Base-by-base conservation (phyloP, 2,329 filamentous ascomycete species). In the Apiospora phragmitis region DNA sequence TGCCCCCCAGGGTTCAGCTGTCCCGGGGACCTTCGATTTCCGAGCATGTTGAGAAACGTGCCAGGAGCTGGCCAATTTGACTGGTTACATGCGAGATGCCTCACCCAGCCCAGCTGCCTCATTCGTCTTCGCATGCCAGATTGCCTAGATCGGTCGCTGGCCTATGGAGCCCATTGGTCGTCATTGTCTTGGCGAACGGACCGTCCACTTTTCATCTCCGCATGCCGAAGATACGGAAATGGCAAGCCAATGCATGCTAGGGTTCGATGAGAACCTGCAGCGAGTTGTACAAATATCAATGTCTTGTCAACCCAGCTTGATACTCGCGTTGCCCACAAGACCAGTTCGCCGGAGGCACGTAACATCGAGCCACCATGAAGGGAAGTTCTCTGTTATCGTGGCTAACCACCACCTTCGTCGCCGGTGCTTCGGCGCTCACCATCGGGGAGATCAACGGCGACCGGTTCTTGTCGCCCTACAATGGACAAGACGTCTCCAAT, bases 401-500 rank as follows among this genome's bases (percentile, higher is more conserved):
- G 70, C 59, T 74, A 26, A 69, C 71, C 43, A 68, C 55, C 55
- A 62, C 74, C 65, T 43, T 75, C 16, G 72, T 77, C 55, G 73
- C 70, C 47, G 70, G 80, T 49, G 84, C 84, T 68, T 71, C 72
- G 26, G 77, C 74, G 5, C 71, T 76, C 70, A 86, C 85, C 71
- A 89, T 91, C 75, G 83, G 85, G 71, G 83, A 90, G 75, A 92
- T 93, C 84, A 93, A 92, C 74, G 91, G 91, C 74, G 85, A 89
- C 76, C 85, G 80, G 29, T 93, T 88, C 79, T 79, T 92, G 66
- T 93, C 91, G 21, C 86, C 90, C 0, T 88, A 88, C 78, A 83
- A 83, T 11, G 87, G 87, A 67, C 81, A 89, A 77, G 81, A 80
- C 8, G 87, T 93, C 68, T 85, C 84, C 29, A 87, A 87, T 70